Conservation (phyloP, 169 alveolate species). For the Perkinsus marinus region DNA sequence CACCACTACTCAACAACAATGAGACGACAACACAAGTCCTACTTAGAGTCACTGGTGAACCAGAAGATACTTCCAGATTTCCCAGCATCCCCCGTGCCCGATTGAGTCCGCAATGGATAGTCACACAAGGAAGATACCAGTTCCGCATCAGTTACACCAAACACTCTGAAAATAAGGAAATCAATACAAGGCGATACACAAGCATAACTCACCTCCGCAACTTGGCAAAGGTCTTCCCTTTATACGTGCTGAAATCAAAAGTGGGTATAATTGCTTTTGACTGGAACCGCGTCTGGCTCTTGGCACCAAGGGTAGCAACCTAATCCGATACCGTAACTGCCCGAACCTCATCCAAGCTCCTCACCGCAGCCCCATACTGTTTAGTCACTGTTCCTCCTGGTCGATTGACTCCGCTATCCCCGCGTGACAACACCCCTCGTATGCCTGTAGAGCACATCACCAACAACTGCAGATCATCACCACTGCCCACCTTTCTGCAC, state of each 20-base stretch:
- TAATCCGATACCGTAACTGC: not conserved
- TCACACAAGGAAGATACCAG: not conserved
- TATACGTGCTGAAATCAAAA: not conserved
- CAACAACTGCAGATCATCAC: not conserved
- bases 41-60: not conserved
- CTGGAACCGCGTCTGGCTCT: not conserved
- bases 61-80: not conserved
- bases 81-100: not conserved
- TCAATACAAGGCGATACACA: not conserved
- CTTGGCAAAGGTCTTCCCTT: not conserved
- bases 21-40: not conserved
- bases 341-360: not conserved
- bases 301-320: not conserved
- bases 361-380: not conserved
- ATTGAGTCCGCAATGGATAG: not conserved
- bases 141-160: not conserved
- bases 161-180: not conserved
- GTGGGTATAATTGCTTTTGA: not conserved
- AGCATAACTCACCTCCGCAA: not conserved
- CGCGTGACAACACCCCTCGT: not conserved
- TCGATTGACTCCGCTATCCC: not conserved
- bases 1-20: not conserved
- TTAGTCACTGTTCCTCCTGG: not conserved
- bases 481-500: not conserved
- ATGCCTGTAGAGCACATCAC: not conserved